Percentiles rank a stretch among this genome's conserved stretches.
These are phyloP conservation scores for Cercophora samala DNA, from an alignment of 495 filamentous ascomycete genomes.

Conservation along the genomic window DNA sequence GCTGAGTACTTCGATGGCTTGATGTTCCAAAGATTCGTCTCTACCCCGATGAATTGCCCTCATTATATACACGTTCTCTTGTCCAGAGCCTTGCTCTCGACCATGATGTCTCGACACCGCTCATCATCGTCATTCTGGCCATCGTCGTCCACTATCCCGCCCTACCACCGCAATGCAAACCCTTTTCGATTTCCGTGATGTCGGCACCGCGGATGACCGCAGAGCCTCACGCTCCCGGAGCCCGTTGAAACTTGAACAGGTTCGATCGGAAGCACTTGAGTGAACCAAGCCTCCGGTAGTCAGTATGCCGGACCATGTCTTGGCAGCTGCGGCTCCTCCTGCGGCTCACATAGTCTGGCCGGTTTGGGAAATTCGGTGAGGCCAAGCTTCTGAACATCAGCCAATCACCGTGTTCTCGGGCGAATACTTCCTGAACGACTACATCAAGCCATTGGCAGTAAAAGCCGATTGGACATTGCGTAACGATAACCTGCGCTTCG, in stretches of 20 bases:
- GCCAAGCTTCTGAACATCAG: background rate
- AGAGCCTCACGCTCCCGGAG: conserved; percentile 1
- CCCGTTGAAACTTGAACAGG: conserved; percentile 5
- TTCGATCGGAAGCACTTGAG: background rate
- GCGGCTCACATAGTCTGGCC: background rate
- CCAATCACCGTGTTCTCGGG: background rate
- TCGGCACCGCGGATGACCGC: background rate
- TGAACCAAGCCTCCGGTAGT: conserved; percentile 4
- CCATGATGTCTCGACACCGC: background rate
- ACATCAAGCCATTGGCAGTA: background rate
- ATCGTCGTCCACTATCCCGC: background rate
- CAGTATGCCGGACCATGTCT: background rate
- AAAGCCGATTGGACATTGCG: background rate
- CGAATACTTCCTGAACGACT: background rate
- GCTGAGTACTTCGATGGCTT: background rate
- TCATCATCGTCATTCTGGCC: conserved; percentile 2
- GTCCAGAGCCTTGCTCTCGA: background rate
- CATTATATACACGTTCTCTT: conserved; percentile 8
- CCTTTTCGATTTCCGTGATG: background rate
- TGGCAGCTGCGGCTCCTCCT: background rate
- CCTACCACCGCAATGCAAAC: background rate
- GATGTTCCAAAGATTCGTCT: background rate
- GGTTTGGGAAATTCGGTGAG: background rate
- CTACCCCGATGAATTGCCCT: background rate
- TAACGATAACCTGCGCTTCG: background rate